A percentile compares a stretch with the other conserved stretches of the same genome.
These are phyloP conservation scores for Abelmoschus esculentus DNA, from an alignment of 345 rosid species.

Conservation along the genomic window DNA sequence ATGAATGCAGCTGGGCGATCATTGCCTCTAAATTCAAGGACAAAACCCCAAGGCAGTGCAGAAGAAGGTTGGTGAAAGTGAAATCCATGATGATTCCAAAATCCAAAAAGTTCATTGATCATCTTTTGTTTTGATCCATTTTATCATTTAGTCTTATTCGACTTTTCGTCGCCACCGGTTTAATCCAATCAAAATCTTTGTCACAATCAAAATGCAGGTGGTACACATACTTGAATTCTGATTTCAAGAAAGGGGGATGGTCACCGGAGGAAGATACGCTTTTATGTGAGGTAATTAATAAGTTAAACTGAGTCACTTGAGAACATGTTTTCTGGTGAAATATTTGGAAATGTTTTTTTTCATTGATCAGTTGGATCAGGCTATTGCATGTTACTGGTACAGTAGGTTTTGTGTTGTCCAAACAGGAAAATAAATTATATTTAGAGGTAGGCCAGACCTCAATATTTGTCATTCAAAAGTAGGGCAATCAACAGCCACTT, in stretches of 20 bases:
- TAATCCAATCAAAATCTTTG: slow-evolving; percentile 14
- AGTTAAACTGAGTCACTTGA: background rate
- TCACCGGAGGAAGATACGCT: slow-evolving; percentile 94
- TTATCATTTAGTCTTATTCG: too few relatives aligned
- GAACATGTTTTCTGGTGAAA: background rate
- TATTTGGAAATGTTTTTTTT: slow-evolving; percentile 1
- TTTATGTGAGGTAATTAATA: slow-evolving; percentile 64
- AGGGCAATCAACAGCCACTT: background rate
- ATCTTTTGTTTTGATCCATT: background rate
- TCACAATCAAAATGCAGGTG: slow-evolving; percentile 45
- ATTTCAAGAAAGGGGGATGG: slow-evolving; percentile 99
- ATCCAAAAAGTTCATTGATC: background rate
- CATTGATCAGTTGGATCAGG: slow-evolving; percentile 2
- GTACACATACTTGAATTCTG: slow-evolving; percentile 92
- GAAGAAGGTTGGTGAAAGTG: slow-evolving; percentile 59
- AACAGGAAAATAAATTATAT: too few relatives aligned
- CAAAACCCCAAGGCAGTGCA: slow-evolving; percentile 93
- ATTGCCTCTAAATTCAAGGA: slow-evolving; percentile 89
- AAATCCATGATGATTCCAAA: slow-evolving; percentile 5
- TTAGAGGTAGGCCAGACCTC: slow-evolving; percentile 20
- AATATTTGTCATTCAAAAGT: slow-evolving; percentile 11
- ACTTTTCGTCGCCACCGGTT: background rate
- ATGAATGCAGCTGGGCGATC: slow-evolving; percentile 67
- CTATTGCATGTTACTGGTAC: background rate
- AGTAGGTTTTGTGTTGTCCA: background rate